Base-by-base conservation (phyloP, 148 eudicot genomes). In the Silene uniflora region DNA sequence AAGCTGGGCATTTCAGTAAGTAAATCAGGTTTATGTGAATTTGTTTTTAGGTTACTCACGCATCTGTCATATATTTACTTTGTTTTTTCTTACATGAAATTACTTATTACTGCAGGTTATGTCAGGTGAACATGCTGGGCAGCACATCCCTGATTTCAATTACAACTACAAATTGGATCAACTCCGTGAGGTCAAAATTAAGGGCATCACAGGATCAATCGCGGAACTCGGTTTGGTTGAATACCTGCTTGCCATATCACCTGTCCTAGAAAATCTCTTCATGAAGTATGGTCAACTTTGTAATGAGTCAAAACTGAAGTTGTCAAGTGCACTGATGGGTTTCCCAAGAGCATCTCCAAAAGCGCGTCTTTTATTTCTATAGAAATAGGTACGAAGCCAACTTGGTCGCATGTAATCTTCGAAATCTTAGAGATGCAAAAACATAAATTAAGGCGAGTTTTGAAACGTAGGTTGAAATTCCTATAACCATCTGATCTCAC, bases 161-260 rank as follows among this genome's bases (percentile, higher is more conserved):
- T 52, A 11, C 56, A 52, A 52, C 4, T 14, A 52, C 56, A 52
- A 52, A 52, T 52, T 52, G 64, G 27, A 19, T 1, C 75, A 25
- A 2, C 56, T 52, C 18, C 56, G 4, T 12, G 17, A 52, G 17
- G 17, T 52, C 56, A 52, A 0, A 13, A 52, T 52, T 52, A 0
- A 1, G 16, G 64, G 65, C n/a, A 29, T 72, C 6, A 72, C 24
- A 9, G 75, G 75, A 72, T 25, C 75, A 19, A 72, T 4, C 59
- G 75, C 49, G 10, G 75, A 72, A 47, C 61, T 56, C 47, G 19
- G 32, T 35, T 59, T 72, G 66, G 59, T 72, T 29, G 29, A 72
- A 29, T 72, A 54, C 42, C 8, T 72, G 44, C 63, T 72, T 10
- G 62, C 63, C 19, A 27, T 46, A 2, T 55, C 74, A 72, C 14